A percentile compares a stretch with the other conserved stretches of the same genome.
These are phyloP conservation scores for Funneliformis geosporum DNA, from an alignment of 192 early-diverging fungal genomes.

Conservation along the genomic window DNA sequence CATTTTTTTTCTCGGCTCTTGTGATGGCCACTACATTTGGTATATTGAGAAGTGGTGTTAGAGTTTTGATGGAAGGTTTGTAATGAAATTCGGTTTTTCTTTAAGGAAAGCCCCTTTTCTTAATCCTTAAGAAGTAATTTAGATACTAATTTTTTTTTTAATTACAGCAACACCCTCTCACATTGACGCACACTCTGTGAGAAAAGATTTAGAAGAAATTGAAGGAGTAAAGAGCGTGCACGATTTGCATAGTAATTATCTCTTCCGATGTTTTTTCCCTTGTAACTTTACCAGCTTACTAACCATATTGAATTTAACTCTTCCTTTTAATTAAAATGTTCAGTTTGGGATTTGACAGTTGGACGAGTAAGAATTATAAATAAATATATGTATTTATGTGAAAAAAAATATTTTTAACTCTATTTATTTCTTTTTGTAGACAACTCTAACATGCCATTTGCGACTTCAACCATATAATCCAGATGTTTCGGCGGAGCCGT, in stretches of 20 bases:
- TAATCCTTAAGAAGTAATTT: background rate
- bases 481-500: background rate
- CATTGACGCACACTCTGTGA: conserved; percentile 15
- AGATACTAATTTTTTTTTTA: background rate
- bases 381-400: background rate
- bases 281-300: background rate
- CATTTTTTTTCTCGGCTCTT: conserved; percentile 77
- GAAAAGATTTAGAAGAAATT: conserved; percentile 14
- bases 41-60: conserved; percentile 63
- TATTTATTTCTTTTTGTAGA: conserved; percentile 1
- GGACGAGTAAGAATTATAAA: conserved; percentile 12
- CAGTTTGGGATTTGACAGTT: conserved; percentile 29
- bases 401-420: background rate
- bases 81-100: background rate
- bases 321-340: background rate
- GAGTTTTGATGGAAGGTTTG: conserved; percentile 75
- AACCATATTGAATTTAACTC: background rate
- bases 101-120: background rate
- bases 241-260: conserved; percentile 25
- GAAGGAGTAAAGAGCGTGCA: conserved; percentile 27
- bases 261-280: background rate
- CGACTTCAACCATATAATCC: conserved; percentile 9
- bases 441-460: conserved; percentile 21
- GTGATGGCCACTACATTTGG: conserved; percentile 71
- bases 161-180: conserved; percentile 24